Base-by-base conservation (phyloP, 768 basidiomycete genomes). In the Tulasnella sp. region DNA sequence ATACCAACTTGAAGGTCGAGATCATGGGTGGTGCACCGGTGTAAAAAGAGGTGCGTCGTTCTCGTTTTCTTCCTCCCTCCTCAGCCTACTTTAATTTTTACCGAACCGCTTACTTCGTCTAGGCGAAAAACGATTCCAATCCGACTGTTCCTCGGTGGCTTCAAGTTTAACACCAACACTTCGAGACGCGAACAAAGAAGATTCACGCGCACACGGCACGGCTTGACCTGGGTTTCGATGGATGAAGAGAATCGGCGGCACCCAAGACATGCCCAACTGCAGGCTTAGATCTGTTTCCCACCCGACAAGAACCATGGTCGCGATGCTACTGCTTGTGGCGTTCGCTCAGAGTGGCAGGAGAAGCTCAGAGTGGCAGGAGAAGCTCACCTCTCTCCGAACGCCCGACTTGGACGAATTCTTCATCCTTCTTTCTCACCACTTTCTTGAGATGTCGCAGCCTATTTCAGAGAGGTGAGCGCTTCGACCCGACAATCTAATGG, bases 111-210 rank as follows among this genome's bases (percentile, higher is more conserved):
- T 25, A 14, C 7, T 67, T 25, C 29, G 25, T 78, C 0, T 80
- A 96, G 96, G 97, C 72, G 42, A 42, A n/a, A n/a, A 42, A 98
- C 96, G 14, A 98, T 99, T 79, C 97, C 97, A 1, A 99, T 99
- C 78, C 91, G 97, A 69, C 86, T 99, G 36, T 99, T 98, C 89
- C 89, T 99, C 1, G 97, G 97, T 54, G 97, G 97, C 3, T 99
- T 99, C 83, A 97, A 99, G 83, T 86, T 86, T 99, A 76, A 99
- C 97, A 0, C 97, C 97, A 2, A 99, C 97, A n/a, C 99, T 98
- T 89, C 89, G 97, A 31, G 97, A 99, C 79, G 94, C 98, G 79
- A 99, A 99, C 88, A 99, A 99, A 88, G 98, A n/a, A 96, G 96
- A 85, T 99, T 99, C 84, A 95, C n/a, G n/a, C n/a, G 93, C 82